Evolutionary conservation across 2,329 filamentous ascomycete species (phyloP).

Genomic region (Aspergillus arachidicola): DNA sequence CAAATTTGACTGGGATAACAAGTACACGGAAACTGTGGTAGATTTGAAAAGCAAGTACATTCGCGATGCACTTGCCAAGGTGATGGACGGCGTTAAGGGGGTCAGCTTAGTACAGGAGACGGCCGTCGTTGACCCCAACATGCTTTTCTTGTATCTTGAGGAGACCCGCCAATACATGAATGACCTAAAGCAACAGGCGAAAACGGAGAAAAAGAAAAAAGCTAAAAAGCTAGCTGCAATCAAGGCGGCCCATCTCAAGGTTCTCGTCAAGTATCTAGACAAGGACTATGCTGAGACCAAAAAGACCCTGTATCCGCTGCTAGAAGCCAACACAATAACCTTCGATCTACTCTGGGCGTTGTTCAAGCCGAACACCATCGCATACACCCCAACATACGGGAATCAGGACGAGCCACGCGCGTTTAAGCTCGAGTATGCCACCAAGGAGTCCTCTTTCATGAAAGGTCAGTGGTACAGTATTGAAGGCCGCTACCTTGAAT

Average conservation of each 20-base stretch:
- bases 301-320: constrained; percentile 77
- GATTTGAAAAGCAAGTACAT: constrained; percentile 84
- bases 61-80: constrained; percentile 68
- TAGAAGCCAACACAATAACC: constrained; percentile 81
- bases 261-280: constrained; percentile 76
- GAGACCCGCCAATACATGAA: constrained; percentile 69
- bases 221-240: constrained; percentile 37
- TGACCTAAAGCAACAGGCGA: constrained; percentile 65
- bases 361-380: constrained; percentile 83
- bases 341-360: constrained; percentile 88
- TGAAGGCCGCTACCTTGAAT: constrained; percentile 77
- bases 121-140: constrained; percentile 71
- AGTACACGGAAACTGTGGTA: constrained; percentile 72
- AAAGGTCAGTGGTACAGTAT: constrained; percentile 76
- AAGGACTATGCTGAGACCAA: constrained; percentile 78
- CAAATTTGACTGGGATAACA: constrained; percentile 82
- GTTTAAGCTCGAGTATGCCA: constrained; percentile 78
- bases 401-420: constrained; percentile 74
- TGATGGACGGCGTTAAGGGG: constrained; percentile 76
- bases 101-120: constrained; percentile 79
- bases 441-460: constrained; percentile 69
- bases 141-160: constrained; percentile 75
- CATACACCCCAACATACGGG: constrained; percentile 76
- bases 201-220: constrained; percentile 56
- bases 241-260: constrained; percentile 60